phyloP scores from a whole-genome alignment of 495 filamentous ascomycete species.

The Rusavskia elegans region DNA sequence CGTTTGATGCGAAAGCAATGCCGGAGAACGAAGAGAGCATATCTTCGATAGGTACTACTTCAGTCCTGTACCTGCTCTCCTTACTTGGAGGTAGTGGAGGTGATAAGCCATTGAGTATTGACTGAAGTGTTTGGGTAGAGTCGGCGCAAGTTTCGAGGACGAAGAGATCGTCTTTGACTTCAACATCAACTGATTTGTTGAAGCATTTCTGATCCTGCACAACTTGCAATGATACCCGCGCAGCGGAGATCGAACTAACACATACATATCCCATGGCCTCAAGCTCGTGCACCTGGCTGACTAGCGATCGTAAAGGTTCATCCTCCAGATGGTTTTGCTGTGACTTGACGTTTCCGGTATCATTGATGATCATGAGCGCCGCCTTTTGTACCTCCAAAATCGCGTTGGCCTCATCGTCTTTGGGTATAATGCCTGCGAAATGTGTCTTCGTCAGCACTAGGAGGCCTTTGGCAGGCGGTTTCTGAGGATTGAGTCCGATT shows the following conservation, averaged over 20 bases:
- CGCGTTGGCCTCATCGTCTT: conserved; percentile 40
- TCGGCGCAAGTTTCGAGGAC: conserved; percentile 93
- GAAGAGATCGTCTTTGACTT: conserved; percentile 68
- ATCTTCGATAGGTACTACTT: conserved; percentile 70
- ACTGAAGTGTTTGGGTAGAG: conserved; percentile 84
- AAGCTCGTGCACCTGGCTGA: conserved; percentile 42
- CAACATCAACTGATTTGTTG: conserved; percentile 56
- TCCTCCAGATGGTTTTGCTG: neutral
- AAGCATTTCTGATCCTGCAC: conserved; percentile 26
- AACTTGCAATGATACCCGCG: conserved; percentile 45
- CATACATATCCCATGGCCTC: conserved; percentile 64
- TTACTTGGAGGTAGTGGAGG: conserved; percentile 71
- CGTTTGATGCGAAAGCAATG: conserved; percentile 49
- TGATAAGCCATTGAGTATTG: conserved; percentile 60
- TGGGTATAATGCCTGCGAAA: conserved; percentile 44
- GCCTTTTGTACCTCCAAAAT: conserved; percentile 58
- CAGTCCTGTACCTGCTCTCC: conserved; percentile 71
- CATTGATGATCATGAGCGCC: conserved; percentile 69
- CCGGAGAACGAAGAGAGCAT: conserved; percentile 81
- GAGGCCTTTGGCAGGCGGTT: conserved; percentile 52
- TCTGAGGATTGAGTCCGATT: conserved; percentile 73
- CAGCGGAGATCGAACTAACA: conserved; percentile 69
- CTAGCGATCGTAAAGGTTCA: conserved; percentile 13
- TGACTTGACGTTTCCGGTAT: conserved; percentile 37
- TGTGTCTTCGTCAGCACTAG: conserved; percentile 65